Percentiles rank a stretch among this genome's conserved stretches.
Conservation (phyloP, 495 filamentous ascomycete species). For the Xylona heveae region DNA sequence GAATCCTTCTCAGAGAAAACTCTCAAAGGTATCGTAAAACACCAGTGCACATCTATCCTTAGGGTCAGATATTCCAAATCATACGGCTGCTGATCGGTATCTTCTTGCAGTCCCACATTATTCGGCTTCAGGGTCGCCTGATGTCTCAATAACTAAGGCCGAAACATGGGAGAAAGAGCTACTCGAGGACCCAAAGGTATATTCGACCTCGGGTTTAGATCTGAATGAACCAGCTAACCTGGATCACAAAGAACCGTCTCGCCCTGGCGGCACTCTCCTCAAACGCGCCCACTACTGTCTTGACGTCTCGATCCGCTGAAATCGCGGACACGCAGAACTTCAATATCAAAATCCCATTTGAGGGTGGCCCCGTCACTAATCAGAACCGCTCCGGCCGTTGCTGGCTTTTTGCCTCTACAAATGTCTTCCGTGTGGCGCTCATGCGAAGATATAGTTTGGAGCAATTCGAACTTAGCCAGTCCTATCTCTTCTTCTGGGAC, state of each 20-base stretch:
- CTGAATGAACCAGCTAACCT: conserved; percentile 1
- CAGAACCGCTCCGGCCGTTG: conserved; percentile 61
- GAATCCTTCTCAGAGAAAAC: no score
- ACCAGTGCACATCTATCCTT: no score
- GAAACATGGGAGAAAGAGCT: conserved; percentile 37
- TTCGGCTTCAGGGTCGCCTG: not conserved
- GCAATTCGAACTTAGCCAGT: conserved; percentile 68
- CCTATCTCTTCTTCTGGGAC: conserved; percentile 88
- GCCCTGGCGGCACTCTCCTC: conserved; percentile 44
- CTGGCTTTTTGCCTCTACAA: conserved; percentile 78
- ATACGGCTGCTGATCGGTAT: no score
- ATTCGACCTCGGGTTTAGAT: not conserved
- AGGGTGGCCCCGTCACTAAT: conserved; percentile 70
- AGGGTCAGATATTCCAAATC: no score
- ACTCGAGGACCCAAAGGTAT: conserved; percentile 40
- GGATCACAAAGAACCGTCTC: conserved; percentile 29
- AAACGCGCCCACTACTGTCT: conserved; percentile 27
- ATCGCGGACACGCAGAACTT: conserved; percentile 54
- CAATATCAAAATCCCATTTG: conserved; percentile 62
- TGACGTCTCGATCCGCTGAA: conserved; percentile 25
- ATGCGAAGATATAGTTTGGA: conserved; percentile 60
- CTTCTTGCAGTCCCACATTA: no score
- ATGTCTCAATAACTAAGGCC: conserved; percentile 22
- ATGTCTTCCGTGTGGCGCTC: conserved; percentile 65
- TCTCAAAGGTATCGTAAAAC: no score